Base-by-base conservation (phyloP, 2,329 filamentous ascomycete species). In the Scedosporium dehoogii region DNA sequence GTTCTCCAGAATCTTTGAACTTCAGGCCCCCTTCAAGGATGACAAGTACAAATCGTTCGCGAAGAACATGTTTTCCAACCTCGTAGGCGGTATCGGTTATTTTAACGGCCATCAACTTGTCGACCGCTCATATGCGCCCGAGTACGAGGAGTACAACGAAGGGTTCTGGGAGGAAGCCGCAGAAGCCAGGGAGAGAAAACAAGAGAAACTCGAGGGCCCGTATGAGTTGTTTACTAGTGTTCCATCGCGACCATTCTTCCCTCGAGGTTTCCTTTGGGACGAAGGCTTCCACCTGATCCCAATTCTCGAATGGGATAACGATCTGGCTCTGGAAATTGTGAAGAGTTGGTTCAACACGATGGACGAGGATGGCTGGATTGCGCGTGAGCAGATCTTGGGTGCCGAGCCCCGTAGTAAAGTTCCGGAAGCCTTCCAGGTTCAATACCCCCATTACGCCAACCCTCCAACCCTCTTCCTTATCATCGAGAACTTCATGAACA, bases 301-400 rank as follows among this genome's bases (percentile, higher is more conserved):
- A 1, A 87, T 99, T 61, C 83, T 91, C 21, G 93, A 99, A 67
- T 99, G 92, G 90, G 94, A 99, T 72, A 85, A 92, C 60, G 92
- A 97, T 70, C 81, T 97, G 60, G 87, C 90, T 3, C 78, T 89
- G 33, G 91, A 97, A 66, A 91, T 99, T 66, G 84, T 97, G 65
- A 90, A 89, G 76, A 96, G 91, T 75, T 99, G 94, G 94, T 96
- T 96, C 77, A 91, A 88, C 66, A 84, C 96, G 18, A 96, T 97
- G 84, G 94, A 99, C 67, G 89, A 94, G 16, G 92, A 97, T 72
- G 94, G 94, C 61, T 99, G 94, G 94, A 97, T 99, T 71, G 91
- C 88, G 3, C 88, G 94, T 60, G 94, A 99, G 77, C 92, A 97
- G 75, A 97, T 99, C 64, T 83, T 99, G 2, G 94, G 94, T 1